Conservation (phyloP, 2,329 filamentous ascomycete genomes). For the Aureobasidium sp. region DNA sequence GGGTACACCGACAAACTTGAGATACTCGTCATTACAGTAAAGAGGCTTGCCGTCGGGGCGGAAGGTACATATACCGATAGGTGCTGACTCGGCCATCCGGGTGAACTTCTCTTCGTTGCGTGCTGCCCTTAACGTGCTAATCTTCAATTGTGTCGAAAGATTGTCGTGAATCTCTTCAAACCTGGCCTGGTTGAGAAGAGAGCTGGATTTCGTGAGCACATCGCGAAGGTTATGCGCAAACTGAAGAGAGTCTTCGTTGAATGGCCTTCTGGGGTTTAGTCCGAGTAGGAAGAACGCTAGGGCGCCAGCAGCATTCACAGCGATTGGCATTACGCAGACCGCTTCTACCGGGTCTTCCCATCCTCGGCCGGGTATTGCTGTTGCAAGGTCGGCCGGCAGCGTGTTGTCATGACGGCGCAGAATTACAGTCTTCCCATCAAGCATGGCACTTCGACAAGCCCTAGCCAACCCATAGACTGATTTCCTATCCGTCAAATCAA, state of each 20-base stretch:
- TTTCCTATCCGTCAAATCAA: conserved; percentile 20
- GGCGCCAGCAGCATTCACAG: conserved; percentile 28
- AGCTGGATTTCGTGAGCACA: conserved; percentile 33
- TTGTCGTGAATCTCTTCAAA: conserved; percentile 32
- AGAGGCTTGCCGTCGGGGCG: conserved; percentile 29
- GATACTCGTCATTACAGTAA: conserved; percentile 37
- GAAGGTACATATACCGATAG: conserved; percentile 36
- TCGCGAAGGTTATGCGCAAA: conserved; percentile 33
- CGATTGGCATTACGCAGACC: conserved; percentile 17
- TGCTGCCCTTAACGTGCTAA: conserved; percentile 27
- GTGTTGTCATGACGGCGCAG: conserved; percentile 9
- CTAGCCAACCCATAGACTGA: conserved; percentile 16
- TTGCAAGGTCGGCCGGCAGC: conserved; percentile 10
- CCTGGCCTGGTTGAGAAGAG: conserved; percentile 32
- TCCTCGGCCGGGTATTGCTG: conserved; percentile 11
- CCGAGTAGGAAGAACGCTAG: conserved; percentile 36
- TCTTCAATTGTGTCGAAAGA: conserved; percentile 30
- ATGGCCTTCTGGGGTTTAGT: conserved; percentile 33
- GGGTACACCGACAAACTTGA: conserved; percentile 28
- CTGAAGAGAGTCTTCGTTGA: conserved; percentile 33
- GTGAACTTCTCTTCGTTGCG: conserved; percentile 34
- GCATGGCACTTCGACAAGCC: conserved; percentile 14
- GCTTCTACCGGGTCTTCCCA: conserved; percentile 11
- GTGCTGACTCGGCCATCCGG: conserved; percentile 33
- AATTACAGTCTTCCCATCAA: not conserved